These are phyloP conservation scores for Saprolegnia diclina DNA, from an alignment of 352 stramenopile genomes.

Conservation along the genomic window DNA sequence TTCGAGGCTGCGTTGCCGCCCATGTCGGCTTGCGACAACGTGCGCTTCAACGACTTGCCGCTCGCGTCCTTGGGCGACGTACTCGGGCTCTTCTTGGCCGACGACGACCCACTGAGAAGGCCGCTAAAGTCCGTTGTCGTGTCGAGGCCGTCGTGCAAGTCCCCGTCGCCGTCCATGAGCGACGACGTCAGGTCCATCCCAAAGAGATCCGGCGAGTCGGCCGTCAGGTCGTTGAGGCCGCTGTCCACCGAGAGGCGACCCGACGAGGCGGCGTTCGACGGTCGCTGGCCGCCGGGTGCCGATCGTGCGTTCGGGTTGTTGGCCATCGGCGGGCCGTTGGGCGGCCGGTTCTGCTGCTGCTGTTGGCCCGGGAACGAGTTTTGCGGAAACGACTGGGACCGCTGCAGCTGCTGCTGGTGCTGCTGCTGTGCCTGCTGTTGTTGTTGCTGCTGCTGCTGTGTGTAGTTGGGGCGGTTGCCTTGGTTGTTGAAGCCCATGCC, in stretches of 20 bases:
- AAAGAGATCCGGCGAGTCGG: conserved; percentile 71
- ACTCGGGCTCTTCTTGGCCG: conserved; percentile 3
- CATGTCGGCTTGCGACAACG: conserved; percentile 11
- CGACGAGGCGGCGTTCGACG: conserved; percentile 29
- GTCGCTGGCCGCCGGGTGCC: conserved; percentile 33
- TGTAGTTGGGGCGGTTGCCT: background rate
- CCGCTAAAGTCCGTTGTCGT: conserved; percentile 7
- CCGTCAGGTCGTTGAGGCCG: conserved; percentile 34
- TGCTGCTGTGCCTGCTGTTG: conserved; percentile 54
- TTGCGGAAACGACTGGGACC: conserved; percentile 38
- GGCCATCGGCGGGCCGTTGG: background rate
- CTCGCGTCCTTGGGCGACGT: conserved; percentile 16
- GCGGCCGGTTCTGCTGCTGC: conserved; percentile 20
- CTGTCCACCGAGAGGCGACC: conserved; percentile 52
- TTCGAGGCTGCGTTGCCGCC: conserved; percentile 10
- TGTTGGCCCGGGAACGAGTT: conserved; percentile 49
- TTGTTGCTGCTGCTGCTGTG: conserved; percentile 29
- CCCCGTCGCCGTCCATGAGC: conserved; percentile 29
- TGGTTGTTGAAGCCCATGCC: conserved; percentile 32
- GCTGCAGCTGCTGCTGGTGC: conserved; percentile 50
- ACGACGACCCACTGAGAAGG: background rate
- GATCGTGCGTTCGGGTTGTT: conserved; percentile 16
- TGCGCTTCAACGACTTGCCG: conserved; percentile 5
- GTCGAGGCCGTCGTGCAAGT: conserved; percentile 17
- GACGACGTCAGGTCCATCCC: conserved; percentile 72